Conservation (phyloP, 768 basidiomycete species). For the Amanita exitialis region DNA sequence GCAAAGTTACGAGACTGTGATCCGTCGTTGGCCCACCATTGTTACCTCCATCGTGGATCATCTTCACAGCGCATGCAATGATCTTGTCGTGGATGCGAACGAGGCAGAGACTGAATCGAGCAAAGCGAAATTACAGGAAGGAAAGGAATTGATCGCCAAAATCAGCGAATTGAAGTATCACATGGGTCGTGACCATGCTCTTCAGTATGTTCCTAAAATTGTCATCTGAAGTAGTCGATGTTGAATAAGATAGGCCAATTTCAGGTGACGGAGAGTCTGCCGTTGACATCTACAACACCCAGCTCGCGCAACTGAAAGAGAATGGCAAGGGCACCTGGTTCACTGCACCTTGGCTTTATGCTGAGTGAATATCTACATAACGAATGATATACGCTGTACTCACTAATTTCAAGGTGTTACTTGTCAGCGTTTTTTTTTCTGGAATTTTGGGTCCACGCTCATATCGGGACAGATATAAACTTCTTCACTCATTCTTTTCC, state of each 20-base stretch:
- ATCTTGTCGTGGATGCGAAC: conserved; percentile 25
- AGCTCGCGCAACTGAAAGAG: conserved; percentile 43
- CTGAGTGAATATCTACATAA: conserved; percentile 53
- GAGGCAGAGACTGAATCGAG: conserved; percentile 14
- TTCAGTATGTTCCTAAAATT: conserved; percentile 40
- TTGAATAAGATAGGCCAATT: conserved; percentile 39
- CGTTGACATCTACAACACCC: conserved; percentile 65
- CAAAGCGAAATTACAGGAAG: conserved; percentile 53
- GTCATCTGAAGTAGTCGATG: background rate
- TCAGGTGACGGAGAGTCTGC: conserved; percentile 68
- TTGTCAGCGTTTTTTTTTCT: conserved; percentile 33
- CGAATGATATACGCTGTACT: background rate
- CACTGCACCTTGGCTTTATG: conserved; percentile 90
- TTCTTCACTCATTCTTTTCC: conserved; percentile 65
- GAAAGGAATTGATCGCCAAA: conserved; percentile 64
- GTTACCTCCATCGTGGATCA: conserved; percentile 74
- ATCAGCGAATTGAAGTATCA: conserved; percentile 78
- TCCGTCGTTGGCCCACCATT: conserved; percentile 78
- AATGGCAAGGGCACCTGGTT: conserved; percentile 70
- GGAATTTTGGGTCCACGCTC: background rate
- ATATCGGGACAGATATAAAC: conserved; percentile 55
- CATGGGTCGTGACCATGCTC: conserved; percentile 66
- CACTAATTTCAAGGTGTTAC: conserved; percentile 39
- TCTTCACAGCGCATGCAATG: conserved; percentile 60
- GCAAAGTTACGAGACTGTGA: conserved; percentile 65